Evolutionary conservation across 306 rosid species (phyloP).

Genomic region (Cajanus cajan): DNA sequence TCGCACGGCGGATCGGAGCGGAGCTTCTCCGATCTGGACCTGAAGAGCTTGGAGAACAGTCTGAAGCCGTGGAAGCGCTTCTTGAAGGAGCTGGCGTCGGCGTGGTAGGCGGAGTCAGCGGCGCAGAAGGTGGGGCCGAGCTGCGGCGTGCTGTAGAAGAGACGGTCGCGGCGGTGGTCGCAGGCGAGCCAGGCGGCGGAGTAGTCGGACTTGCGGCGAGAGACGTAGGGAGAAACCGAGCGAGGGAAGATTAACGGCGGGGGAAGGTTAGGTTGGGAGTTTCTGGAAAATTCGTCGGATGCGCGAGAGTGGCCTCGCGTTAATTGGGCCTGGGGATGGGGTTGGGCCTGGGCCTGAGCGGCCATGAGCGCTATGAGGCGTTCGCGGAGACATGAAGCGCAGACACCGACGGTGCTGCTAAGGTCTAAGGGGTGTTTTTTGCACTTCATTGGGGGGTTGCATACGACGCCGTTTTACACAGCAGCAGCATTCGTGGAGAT

Average conservation of each 20-base stretch:
- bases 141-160: constrained; percentile 84
- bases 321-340: constrained; percentile 43
- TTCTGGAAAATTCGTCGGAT: constrained; percentile 38
- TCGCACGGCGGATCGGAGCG: constrained; percentile 47
- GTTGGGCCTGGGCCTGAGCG: constrained; percentile 50
- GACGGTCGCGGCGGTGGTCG: constrained; percentile 32
- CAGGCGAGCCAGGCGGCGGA: constrained; percentile 32
- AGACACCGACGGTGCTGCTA: constrained; percentile 74
- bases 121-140: constrained; percentile 53
- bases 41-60: constrained; percentile 42
- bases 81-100: constrained; percentile 32
- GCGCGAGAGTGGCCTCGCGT: constrained; percentile 44
- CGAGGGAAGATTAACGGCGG: constrained; percentile 69
- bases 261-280: constrained; percentile 51
- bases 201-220: constrained; percentile 73
- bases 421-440: constrained; percentile 60
- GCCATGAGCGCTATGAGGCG: constrained; percentile 56
- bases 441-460: constrained; percentile 71
- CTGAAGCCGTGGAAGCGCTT: constrained; percentile 55
- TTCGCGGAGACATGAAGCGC: constrained; percentile 86
- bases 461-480: constrained; percentile 23
- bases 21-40: constrained; percentile 61
- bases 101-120: neutral
- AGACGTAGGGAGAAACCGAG: constrained; percentile 84
- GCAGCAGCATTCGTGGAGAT: constrained; percentile 30